These are phyloP conservation scores for Clarireedia monteithiana DNA, from an alignment of 2,329 filamentous ascomycete genomes.

Conservation along the genomic window DNA sequence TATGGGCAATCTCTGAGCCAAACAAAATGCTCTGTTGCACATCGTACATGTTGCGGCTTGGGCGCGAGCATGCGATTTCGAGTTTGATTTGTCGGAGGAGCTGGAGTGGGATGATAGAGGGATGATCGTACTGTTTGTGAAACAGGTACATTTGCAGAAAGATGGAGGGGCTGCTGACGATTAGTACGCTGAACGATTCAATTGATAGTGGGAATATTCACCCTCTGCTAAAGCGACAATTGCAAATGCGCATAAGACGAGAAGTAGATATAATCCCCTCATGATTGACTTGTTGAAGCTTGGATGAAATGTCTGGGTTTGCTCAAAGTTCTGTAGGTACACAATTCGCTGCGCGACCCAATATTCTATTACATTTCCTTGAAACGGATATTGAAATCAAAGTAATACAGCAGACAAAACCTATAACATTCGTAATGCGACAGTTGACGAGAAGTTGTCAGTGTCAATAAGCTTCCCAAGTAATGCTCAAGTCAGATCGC, in stretches of 20 bases:
- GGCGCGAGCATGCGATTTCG: constrained; percentile 23
- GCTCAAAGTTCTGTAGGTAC: background rate
- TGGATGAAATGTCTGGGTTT: background rate
- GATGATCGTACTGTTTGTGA: constrained; percentile 62
- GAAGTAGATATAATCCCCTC: background rate
- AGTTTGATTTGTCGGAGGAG: constrained; percentile 14
- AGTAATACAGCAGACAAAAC: too few species aligned
- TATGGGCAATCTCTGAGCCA: constrained; percentile 50
- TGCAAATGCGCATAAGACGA: constrained; percentile 16
- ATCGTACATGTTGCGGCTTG: constrained; percentile 45
- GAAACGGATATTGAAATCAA: too few species aligned
- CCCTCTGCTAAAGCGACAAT: constrained; percentile 21
- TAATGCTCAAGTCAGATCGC: background rate
- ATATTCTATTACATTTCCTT: too few species aligned
- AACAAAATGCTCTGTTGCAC: constrained; percentile 59
- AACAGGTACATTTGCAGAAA: constrained; percentile 65
- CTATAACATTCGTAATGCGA: background rate
- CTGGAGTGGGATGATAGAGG: constrained; percentile 37
- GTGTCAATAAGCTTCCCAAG: background rate
- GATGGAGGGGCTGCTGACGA: constrained; percentile 46
- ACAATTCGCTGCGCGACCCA: too few species aligned
- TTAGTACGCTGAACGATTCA: constrained; percentile 15
- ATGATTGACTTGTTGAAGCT: background rate
- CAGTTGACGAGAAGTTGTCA: too few species aligned
- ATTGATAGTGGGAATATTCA: constrained; percentile 13